Evolutionary conservation across 768 basidiomycete genomes (phyloP), one percentile per base, ranked within the genome.

Genomic region (Botryobasidium botryosum): DNA sequence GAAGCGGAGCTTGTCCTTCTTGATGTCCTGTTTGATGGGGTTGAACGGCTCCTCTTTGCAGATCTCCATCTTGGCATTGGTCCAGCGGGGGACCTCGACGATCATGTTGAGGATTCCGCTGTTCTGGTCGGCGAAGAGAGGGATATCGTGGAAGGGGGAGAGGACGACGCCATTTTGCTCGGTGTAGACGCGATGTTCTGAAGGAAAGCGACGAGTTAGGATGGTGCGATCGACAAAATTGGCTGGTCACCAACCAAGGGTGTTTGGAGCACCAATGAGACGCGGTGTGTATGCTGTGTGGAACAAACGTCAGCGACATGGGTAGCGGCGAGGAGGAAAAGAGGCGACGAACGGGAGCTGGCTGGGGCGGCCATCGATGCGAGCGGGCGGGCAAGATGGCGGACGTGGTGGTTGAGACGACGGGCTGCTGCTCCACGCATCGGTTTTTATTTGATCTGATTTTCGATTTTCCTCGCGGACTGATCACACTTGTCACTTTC

Each of bases 61-160:
- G 63, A 94, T 94, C 67, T 99, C 94, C 82, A 97, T 84, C 74
- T 99, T 97, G 44, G 94, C 94, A 70, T 99, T 96, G 63, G 91
- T 94, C 94, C 94, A 99, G 57, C 94, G 83, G 40, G 94, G 94
- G 46, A 92, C 75, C 67, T 94, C 87, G 65, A 94, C 90, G 63
- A 94, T 69, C 87, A 97, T 96, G 80, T 96, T 97, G 67, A 94
- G 72, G 69, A 96, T 80, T 58, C 85, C 85, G 63, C 82, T 83
- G 67, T 69, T 79, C 69, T 79, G 85, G 66, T 99, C 88, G 44
- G 90, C 90, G 62, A 94, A 96, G 58, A 97, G 88, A 8, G 92
- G 88, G 61, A 99, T 83, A 66, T 99, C 94, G 60, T 97, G 94
- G 74, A 79, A 88, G 49, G 81, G 69, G 8, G 86, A 87, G 45